Base-by-base conservation (phyloP, 1,284 basidiomycete genomes). In the Lentinus polychrous region DNA sequence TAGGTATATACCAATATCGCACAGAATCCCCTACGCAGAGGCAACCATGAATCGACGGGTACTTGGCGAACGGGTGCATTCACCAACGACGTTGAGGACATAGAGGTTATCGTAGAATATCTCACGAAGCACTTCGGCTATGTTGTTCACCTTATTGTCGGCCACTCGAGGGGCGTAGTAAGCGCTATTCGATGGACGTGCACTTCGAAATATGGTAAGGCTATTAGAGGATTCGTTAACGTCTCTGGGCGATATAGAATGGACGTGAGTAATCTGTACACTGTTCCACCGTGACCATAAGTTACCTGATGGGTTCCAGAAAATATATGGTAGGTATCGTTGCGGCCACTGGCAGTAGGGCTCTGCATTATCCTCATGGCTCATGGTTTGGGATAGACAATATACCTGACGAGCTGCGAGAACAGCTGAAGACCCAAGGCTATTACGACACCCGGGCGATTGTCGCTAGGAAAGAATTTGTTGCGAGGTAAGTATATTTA, bases 21-120 rank as follows among this genome's bases (percentile, higher is more conserved):
- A 17, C n/a, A 42, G 23, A 48, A 14, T 22, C 11, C n/a, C 31
- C 36, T 38, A 39, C 43, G 27, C 56, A 88, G 87, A 49, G 87
- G 86, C 12, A 85, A 80, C 64, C 79, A 86, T 60, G 86, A 91
- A 65, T 82, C 81, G 2, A 72, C 74, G 11, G 87, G 86, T n/a
- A 62, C 64, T 27, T 86, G 80, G 80, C 71, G 66, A 54, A 68
- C 79, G 50, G 75, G 75, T 5, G 73, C 71, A 4, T 64, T 90
- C 40, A 59, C 62, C 1, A 71, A 79, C 39, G 86, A 88, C 55
- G 54, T 84, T 1, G 69, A 74, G 53, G 87, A 91, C 63, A 64
- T 91, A 24, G 63, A 73, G 47, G 72, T 71, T 1, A 84, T 87
- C 8, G 80, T 81, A n/a, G 70, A 72, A 32, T 76, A 81, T 58